Base-by-base conservation (phyloP, 2,329 filamentous ascomycete genomes). In the Trichoderma asperellum region DNA sequence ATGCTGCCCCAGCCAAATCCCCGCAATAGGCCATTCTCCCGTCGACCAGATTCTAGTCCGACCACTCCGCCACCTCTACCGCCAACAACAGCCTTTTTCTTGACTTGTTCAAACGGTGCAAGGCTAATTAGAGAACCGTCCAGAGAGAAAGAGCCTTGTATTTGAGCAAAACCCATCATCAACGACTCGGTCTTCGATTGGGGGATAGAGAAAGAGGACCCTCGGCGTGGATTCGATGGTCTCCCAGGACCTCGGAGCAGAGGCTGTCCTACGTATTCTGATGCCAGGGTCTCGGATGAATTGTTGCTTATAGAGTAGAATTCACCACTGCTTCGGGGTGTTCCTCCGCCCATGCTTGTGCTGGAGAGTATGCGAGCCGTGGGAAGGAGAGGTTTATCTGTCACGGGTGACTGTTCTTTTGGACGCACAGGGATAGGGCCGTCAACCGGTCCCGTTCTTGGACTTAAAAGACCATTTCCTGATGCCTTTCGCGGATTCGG, bases 131-230 rank as follows among this genome's bases (percentile, higher is more conserved):
- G 83, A 1, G 96, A 97, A 0, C 94, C 94, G 76, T 99, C 96
- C 7, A 99, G 82, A 0, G 90, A 93, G 74, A 99, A 99, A 0
- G 92, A 94, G 4, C 96, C 96, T 79, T 93, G 92, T 2, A 98
- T 88, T 75, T 99, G 96, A 2, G 93, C 95, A 80, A 97, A 99
- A 0, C 94, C 96, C 96, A 99, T 99, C 89, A 99, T 96, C 66
- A 99, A 82, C 1, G 91, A 90, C 77, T 98, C 94, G 49, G 84
- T 78, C 74, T 81, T 83, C 52, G 83, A 77, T 58, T 82, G 81
- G 71, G 82, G 80, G 70, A 78, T 79, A 70, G 79, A 75, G 67
- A 85, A 75, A 63, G 79, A 81, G 34, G 86, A 84, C 70, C 80
- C 81, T 61, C 82, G 81, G 69, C 86, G 82, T 16, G 84, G 75